phyloP scores from a whole-genome alignment of 345 rosid species.

The Sisymbrium altissimum region DNA sequence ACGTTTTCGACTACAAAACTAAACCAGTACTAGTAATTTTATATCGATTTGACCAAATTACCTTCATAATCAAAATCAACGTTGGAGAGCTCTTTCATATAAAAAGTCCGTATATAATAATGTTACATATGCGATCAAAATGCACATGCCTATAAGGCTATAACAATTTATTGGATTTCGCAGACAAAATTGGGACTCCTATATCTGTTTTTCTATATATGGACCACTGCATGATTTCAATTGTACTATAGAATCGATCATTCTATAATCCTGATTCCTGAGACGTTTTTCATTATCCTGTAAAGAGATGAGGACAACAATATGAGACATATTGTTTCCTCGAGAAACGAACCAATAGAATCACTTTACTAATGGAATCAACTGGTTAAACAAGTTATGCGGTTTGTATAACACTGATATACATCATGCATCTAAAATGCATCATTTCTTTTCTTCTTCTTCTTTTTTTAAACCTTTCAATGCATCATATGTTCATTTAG shows the following conservation, averaged over 20 bases:
- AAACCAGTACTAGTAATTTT: background rate
- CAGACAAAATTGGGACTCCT: conserved; percentile 1
- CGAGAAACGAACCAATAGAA: conserved; percentile 11
- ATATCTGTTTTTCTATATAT: background rate
- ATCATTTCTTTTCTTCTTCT: too few species aligned
- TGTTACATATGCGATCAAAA: background rate
- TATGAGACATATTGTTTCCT: conserved; percentile 5
- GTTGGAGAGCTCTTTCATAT: background rate
- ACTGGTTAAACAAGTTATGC: background rate
- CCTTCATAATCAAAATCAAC: background rate
- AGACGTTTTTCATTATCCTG: conserved; percentile 15
- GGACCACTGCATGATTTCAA: conserved; percentile 17
- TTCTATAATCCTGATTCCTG: conserved; percentile 15
- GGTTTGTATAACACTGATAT: background rate
- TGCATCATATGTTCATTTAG: background rate
- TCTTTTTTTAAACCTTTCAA: too few species aligned
- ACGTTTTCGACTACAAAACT: background rate
- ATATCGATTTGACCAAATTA: background rate
- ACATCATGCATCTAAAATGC: too few species aligned
- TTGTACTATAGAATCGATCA: too few species aligned
- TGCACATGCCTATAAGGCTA: background rate
- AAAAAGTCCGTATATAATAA: background rate
- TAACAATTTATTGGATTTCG: background rate
- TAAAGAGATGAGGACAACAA: conserved; percentile 18
- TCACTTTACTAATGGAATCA: background rate